Evolutionary conservation across 306 rosid species (phyloP), one percentile per base, ranked within the genome.

Genomic region (Echinosophora koreensis): DNA sequence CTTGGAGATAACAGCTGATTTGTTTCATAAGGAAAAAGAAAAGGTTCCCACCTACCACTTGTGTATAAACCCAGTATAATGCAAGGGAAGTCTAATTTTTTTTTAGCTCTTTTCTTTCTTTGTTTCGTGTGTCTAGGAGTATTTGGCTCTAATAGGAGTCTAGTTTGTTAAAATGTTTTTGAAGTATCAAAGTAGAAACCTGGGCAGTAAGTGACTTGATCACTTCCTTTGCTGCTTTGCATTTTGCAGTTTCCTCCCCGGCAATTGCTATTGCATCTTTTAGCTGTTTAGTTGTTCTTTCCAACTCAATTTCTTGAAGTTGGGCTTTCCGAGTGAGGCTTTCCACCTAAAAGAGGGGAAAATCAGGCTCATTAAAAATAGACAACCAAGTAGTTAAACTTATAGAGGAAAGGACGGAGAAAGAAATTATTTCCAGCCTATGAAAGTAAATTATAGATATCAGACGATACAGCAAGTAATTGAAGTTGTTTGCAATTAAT

Each of bases 201-300:
- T 90, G 96, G 55, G 97, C 96, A 65, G 97, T 95, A 77, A 95
- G 98, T 1, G 98, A 95, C 85, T 90, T 93, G 87, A 90, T 95
- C 82, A 95, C 98, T 87, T 95, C 98, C 86, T 95, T 95, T 79
- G 98, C 98, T 22, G 90, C 96, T 84, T 90, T 95, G 86, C 97
- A 90, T 85, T 85, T 92, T 74, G 90, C 87, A 84, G 97, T 84
- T 90, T 92, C 98, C 66, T 90, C 98, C 74, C 86, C 95, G 15
- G 97, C 97, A 82, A 90, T 87, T 78, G 93, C 89, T 83, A 86
- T 84, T 76, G 97, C 98, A 82, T 95, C 98, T 83, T 95, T 95
- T 63, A 95, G 89, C 84, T 92, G 97, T 81, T 92, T 95, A 71
- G 93, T 86, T 71, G 91, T 89, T 86, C 96, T 88, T 87, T 95